Evolutionary conservation across 768 basidiomycete species (phyloP), one percentile per base, ranked within the genome.

Genomic region (Naganishia randhawae): DNA sequence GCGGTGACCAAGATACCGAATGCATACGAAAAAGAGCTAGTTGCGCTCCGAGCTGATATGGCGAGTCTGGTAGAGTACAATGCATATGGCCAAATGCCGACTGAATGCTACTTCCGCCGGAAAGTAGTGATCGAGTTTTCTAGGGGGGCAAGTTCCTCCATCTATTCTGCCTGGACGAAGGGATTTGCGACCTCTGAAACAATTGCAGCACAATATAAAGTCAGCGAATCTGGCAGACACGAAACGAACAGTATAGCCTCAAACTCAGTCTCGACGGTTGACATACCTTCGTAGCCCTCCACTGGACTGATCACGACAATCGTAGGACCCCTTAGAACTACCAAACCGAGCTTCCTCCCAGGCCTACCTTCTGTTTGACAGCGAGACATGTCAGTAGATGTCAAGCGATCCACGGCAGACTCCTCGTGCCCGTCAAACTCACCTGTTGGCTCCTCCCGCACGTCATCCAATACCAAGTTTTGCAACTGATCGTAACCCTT

Each of bases 401-500:
- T 13, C 45, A 22, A 42, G 22, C 31, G 0, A 32, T 25, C 13
- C 50, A 42, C 19, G 66, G n/a, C 25, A 17, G 17, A 27, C 5
- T 19, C 53, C 14, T 17, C 14, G 13, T 4, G 25, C 8, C n/a
- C n/a, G 45, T 19, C 10, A 63, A 63, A 70, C 83, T 72, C 75
- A 89, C 90, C 87, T 76, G 85, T 84, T 2, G 90, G 72, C 42
- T 89, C 85, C 81, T 99, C 96, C 74, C 88, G 85, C 7, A 98
- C 92, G 69, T 96, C 91, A 80, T 99, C 96, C 57, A 99, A 85
- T 57, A 99, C 96, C 65, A 99, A 88, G 79, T 99, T 98, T 67
- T 98, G 85, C 42, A 98, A 83, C 73, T 97, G 94, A 81, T 98
- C 96, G 75, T 87, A 98, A 29, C 96, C 96, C 81, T 99, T 99